These are phyloP conservation scores for Epichloe hybrida DNA, from an alignment of 2,329 filamentous ascomycete species.

Conservation along the genomic window DNA sequence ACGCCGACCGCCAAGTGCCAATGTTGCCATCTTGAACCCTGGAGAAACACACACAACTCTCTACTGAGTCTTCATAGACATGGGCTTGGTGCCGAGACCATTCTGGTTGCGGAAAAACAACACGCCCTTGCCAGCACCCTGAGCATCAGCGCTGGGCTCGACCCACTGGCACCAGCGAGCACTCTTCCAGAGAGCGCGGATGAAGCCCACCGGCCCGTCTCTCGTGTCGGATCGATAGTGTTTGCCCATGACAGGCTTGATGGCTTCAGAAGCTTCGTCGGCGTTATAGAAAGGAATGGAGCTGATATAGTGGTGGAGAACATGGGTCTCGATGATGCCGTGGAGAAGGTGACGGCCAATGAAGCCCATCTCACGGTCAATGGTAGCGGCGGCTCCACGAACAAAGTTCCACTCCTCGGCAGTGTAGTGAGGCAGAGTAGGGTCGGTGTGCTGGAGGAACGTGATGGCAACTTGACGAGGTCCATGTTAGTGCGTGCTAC, in stretches of 20 bases:
- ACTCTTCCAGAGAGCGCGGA: constrained; percentile 68
- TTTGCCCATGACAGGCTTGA: constrained; percentile 86
- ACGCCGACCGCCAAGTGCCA: constrained; percentile 1
- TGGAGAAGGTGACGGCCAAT: constrained; percentile 82
- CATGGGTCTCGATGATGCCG: constrained; percentile 95
- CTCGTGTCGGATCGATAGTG: constrained; percentile 81
- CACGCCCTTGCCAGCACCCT: constrained; percentile 70
- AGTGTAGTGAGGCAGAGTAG: constrained; percentile 83
- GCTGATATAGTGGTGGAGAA: constrained; percentile 94
- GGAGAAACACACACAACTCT: too few relatives aligned
- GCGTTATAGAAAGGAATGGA: constrained; percentile 95
- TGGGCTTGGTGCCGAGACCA: constrained; percentile 52
- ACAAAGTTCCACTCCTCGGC: constrained; percentile 81
- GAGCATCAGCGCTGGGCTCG: constrained; percentile 71
- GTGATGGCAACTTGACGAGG: constrained; percentile 83
- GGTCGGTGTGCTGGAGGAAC: constrained; percentile 94
- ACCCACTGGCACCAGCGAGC: constrained; percentile 93
- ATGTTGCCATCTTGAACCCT: not conserved
- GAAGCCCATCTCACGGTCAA: constrained; percentile 95
- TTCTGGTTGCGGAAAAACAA: constrained; percentile 95
- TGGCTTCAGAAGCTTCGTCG: constrained; percentile 85
- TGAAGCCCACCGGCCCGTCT: constrained; percentile 69
- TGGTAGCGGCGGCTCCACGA: constrained; percentile 85
- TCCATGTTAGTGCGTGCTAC: constrained; percentile 14
- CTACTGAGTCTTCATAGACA: constrained; percentile 11